These are phyloP conservation scores for Naganishia vishniacii DNA, from an alignment of 768 basidiomycete genomes.

Conservation along the genomic window DNA sequence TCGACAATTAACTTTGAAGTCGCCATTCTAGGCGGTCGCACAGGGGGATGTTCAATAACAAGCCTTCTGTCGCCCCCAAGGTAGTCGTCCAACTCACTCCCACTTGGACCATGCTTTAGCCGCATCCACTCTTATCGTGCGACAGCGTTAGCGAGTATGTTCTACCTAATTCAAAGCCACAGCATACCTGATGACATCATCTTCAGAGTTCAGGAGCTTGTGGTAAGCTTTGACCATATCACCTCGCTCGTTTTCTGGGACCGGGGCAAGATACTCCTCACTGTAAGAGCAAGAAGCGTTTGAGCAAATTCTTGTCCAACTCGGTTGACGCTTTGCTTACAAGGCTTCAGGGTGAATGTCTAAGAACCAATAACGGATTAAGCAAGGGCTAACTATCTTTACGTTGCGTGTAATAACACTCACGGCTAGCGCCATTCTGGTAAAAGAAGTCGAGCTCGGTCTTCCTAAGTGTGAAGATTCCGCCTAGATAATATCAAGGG, in stretches of 20 bases:
- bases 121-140: constrained; percentile 54
- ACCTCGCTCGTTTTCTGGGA: constrained; percentile 70
- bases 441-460: constrained; percentile 88
- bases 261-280: constrained; percentile 74
- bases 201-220: constrained; percentile 64
- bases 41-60: neutral
- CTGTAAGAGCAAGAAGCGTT: constrained; percentile 51
- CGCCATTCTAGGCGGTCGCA: constrained; percentile 54
- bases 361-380: neutral
- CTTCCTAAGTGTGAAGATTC: constrained; percentile 80
- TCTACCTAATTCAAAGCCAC: neutral
- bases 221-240: constrained; percentile 83
- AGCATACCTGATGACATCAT: constrained; percentile 54
- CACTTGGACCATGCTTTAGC: constrained; percentile 84
- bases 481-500: constrained; percentile 40
- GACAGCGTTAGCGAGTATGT: neutral
- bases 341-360: constrained; percentile 74
- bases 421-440: constrained; percentile 62
- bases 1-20: constrained; percentile 72
- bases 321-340: constrained; percentile 49
- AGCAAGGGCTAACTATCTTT: too few relatives aligned
- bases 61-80: neutral
- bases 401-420: neutral
- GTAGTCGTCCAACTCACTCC: constrained; percentile 61
- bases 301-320: neutral